These are phyloP conservation scores for Penicillium psychrosexuale DNA, from an alignment of 2,329 filamentous ascomycete genomes.

Conservation along the genomic window DNA sequence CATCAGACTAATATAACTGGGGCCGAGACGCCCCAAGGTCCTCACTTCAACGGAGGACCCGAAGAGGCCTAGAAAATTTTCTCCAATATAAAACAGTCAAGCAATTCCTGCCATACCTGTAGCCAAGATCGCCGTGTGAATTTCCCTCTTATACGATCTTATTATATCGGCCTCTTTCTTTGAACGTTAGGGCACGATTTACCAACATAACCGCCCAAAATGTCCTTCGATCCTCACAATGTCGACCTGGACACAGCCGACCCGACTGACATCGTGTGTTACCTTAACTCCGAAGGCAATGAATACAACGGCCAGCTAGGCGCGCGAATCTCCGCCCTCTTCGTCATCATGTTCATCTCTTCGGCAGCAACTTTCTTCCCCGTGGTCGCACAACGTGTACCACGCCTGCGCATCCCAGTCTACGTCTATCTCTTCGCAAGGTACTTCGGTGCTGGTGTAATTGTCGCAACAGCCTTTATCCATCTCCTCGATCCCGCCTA, in stretches of 20 bases:
- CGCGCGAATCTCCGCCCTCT: conserved; percentile 44
- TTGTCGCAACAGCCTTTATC: conserved; percentile 48
- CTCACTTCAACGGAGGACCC: conserved; percentile 13
- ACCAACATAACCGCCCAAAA: conserved; percentile 5
- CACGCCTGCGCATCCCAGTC: conserved; percentile 39
- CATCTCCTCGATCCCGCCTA: conserved; percentile 50
- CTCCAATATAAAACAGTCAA: conserved; percentile 8
- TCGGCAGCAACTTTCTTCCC: conserved; percentile 46
- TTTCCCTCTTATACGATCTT: background rate
- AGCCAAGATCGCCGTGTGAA: background rate
- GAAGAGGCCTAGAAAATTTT: background rate
- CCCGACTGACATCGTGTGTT: conserved; percentile 50
- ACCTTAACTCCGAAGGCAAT: conserved; percentile 46
- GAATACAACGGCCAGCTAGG: conserved; percentile 54
- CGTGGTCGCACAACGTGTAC: conserved; percentile 43
- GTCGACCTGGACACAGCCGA: conserved; percentile 48
- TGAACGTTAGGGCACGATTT: background rate
- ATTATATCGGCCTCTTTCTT: background rate
- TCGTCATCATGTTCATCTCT: conserved; percentile 46
- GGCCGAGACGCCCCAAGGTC: conserved; percentile 19
- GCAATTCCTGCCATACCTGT: background rate
- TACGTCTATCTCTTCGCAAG: conserved; percentile 48
- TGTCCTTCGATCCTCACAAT: conserved; percentile 38
- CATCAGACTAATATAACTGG: background rate
- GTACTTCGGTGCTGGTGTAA: conserved; percentile 49